phyloP scores from a whole-genome alignment of 345 rosid genomes.

The Arabidopsis suecica region DNA sequence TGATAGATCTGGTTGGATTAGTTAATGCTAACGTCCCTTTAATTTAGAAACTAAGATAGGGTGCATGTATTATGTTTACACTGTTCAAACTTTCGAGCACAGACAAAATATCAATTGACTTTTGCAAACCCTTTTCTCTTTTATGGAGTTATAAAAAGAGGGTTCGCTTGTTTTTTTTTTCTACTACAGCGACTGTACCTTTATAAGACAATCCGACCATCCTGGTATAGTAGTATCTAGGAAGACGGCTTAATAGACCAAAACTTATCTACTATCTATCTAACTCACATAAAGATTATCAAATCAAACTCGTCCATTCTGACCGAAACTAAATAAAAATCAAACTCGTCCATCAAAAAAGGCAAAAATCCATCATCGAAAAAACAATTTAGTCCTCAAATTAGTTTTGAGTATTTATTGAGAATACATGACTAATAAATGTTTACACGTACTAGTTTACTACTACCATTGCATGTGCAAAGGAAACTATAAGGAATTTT shows the following conservation, averaged over 20 bases:
- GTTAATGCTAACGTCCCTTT: neutral
- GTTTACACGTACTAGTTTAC: neutral
- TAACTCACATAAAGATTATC: neutral
- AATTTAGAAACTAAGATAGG: neutral
- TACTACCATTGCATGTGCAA: neutral
- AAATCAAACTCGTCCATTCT: slow-evolving; percentile 1
- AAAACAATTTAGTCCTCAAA: neutral
- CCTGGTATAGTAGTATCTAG: neutral
- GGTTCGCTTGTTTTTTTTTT: neutral
- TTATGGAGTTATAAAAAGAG: neutral
- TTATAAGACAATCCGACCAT: slow-evolving; percentile 16
- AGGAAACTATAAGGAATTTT: slow-evolving; percentile 26
- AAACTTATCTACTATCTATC: neutral
- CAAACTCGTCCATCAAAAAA: slow-evolving; percentile 17
- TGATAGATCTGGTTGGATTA: neutral
- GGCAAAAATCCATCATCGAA: neutral
- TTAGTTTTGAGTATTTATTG: neutral
- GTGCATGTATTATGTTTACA: no score
- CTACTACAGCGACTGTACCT: slow-evolving; percentile 8
- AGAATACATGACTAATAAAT: neutral
- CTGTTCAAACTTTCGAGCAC: neutral
- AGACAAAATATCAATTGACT: neutral
- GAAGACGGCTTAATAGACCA: slow-evolving; percentile 33
- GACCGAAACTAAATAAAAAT: neutral
- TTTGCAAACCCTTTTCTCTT: neutral